Evolutionary conservation across 2,329 filamentous ascomycete species (phyloP).

Genomic region (Penicillium capsulatum): DNA sequence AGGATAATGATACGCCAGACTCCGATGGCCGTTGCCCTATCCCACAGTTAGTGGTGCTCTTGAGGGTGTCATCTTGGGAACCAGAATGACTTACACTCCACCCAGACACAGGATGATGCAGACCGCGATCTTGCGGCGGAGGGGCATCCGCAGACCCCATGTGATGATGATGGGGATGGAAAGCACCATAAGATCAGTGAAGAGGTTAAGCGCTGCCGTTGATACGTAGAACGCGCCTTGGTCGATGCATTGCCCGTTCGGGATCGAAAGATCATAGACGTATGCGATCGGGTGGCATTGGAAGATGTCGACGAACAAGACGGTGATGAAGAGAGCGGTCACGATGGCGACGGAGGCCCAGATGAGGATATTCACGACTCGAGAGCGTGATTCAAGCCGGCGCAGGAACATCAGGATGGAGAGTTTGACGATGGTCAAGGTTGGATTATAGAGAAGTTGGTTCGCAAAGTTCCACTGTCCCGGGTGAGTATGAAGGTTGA

Average conservation of each 20-base stretch:
- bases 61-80: background rate
- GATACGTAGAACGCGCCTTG: conserved; percentile 27
- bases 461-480: conserved; percentile 27
- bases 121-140: conserved; percentile 28
- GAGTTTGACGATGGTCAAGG: conserved; percentile 28
- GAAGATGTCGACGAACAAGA: conserved; percentile 29
- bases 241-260: conserved; percentile 26
- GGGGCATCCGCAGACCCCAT: conserved; percentile 27
- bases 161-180: conserved; percentile 32
- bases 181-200: conserved; percentile 31
- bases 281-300: conserved; percentile 28
- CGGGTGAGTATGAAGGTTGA: no score
- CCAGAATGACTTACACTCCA: conserved; percentile 17
- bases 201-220: conserved; percentile 26
- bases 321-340: conserved; percentile 19
- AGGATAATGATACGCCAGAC: conserved; percentile 29
- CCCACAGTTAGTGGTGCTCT: background rate
- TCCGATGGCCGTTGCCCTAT: conserved; percentile 27
- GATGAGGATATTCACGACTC: conserved; percentile 18
- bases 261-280: conserved; percentile 20
- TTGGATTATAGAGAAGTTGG: conserved; percentile 30
- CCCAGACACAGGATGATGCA: conserved; percentile 28
- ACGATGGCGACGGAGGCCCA: conserved; percentile 21
- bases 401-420: conserved; percentile 31
- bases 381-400: conserved; percentile 27